Conservation (phyloP, 2,329 filamentous ascomycete genomes). For the Canariomyces notabilis region DNA sequence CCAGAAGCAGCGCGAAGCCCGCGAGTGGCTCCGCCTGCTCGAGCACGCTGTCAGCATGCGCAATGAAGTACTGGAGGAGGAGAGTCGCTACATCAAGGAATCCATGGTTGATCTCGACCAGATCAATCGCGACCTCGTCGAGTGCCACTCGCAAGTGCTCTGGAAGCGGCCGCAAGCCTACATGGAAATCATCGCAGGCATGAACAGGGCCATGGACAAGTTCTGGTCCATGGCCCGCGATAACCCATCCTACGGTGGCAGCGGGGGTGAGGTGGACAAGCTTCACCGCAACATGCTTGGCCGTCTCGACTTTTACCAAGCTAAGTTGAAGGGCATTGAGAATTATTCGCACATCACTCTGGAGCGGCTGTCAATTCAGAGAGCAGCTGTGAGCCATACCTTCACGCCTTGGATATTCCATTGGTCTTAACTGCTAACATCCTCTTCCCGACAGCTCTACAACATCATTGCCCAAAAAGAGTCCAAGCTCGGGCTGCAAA, state of each 20-base stretch:
- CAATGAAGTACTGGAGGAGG: conserved; percentile 52
- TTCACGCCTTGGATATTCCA: too few species aligned
- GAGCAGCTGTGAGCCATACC: conserved; percentile 46
- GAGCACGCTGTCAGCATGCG: conserved; percentile 59
- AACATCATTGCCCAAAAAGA: conserved; percentile 63
- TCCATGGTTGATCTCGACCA: conserved; percentile 53
- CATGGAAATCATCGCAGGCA: conserved; percentile 45
- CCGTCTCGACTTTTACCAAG: conserved; percentile 55
- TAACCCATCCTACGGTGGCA: conserved; percentile 21
- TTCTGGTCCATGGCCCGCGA: conserved; percentile 33
- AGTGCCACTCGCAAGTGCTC: conserved; percentile 57
- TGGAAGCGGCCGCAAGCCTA: conserved; percentile 62
- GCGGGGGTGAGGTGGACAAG: conserved; percentile 35
- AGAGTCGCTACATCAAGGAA: conserved; percentile 46
- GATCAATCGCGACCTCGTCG: conserved; percentile 57
- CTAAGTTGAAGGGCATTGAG: conserved; percentile 57
- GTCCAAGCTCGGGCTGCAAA: conserved; percentile 59
- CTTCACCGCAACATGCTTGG: conserved; percentile 49
- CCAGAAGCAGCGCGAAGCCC: conserved; percentile 57
- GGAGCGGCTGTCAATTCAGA: conserved; percentile 56
- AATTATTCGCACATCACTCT: conserved; percentile 60
- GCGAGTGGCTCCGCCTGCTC: conserved; percentile 56
- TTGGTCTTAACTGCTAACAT: background rate
- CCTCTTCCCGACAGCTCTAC: conserved; percentile 44
- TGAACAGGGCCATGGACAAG: conserved; percentile 43